Percentiles rank a stretch among this genome's conserved stretches.
Evolutionary conservation across 2,329 filamentous ascomycete species (phyloP).

Genomic region (Penicillium olsonii): DNA sequence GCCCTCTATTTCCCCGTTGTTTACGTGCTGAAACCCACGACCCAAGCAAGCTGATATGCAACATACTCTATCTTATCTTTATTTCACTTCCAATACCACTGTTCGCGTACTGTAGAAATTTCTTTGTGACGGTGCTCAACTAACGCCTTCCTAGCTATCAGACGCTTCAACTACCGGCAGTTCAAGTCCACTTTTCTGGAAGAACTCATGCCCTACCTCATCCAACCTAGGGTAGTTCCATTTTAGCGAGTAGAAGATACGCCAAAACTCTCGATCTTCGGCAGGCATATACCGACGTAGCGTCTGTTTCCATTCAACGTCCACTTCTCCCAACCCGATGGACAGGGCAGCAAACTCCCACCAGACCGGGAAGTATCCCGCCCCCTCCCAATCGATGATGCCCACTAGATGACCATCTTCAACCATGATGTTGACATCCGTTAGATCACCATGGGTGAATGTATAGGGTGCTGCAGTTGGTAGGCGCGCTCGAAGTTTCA

Average conservation of each 20-base stretch:
- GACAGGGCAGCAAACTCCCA: constrained; percentile 28
- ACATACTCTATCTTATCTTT: constrained; percentile 3
- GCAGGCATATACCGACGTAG: constrained; percentile 6
- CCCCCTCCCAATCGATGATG: constrained; percentile 43
- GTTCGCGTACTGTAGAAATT: constrained; percentile 19
- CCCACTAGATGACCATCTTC: constrained; percentile 37
- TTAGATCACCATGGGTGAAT: constrained; percentile 43
- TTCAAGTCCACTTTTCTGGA: not conserved
- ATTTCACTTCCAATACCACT: constrained; percentile 19
- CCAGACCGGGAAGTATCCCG: constrained; percentile 43
- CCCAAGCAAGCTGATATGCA: constrained; percentile 10
- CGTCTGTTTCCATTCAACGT: constrained; percentile 14
- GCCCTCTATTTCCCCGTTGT: not conserved
- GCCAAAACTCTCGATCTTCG: not conserved
- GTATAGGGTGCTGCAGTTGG: constrained; percentile 31
- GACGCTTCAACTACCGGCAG: not conserved
- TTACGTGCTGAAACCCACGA: constrained; percentile 6
- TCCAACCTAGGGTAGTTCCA: not conserved
- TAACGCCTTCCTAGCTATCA: not conserved
- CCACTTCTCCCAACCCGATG: constrained; percentile 9
- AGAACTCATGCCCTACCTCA: not conserved
- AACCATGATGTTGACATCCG: constrained; percentile 43
- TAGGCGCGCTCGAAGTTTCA: constrained; percentile 18
- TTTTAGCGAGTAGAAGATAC: not conserved
- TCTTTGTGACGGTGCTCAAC: not conserved